Evolutionary conservation across 352 stramenopile genomes (phyloP).

Genomic region (Phytophthora colocasiae): DNA sequence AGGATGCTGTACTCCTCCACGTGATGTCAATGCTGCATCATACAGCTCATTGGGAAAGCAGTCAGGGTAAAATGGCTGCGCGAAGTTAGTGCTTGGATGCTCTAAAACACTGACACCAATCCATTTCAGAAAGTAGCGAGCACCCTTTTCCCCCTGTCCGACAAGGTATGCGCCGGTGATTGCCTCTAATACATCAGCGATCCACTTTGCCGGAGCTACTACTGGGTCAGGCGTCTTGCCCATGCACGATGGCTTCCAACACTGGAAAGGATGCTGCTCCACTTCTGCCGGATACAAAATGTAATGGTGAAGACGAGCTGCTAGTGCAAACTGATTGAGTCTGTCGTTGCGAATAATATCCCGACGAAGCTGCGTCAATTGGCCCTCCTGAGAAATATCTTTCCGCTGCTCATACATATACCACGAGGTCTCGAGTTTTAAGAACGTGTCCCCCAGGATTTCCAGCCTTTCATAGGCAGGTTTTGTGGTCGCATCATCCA

Average conservation of each 20-base stretch:
- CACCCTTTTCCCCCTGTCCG: conserved; percentile 72
- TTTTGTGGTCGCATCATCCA: conserved; percentile 87
- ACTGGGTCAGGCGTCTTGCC: conserved; percentile 77
- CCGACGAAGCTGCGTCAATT: conserved; percentile 73
- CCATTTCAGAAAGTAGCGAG: conserved; percentile 79
- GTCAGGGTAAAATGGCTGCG: conserved; percentile 66
- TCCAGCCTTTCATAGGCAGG: conserved; percentile 84
- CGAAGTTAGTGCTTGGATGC: conserved; percentile 47
- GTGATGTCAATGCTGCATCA: conserved; percentile 36
- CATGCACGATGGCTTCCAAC: conserved; percentile 91
- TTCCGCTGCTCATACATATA: conserved; percentile 80
- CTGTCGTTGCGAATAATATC: conserved; percentile 91
- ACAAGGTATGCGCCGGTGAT: conserved; percentile 85
- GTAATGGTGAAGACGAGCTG: conserved; percentile 69
- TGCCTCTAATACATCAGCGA: conserved; percentile 85
- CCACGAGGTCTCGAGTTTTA: conserved; percentile 90
- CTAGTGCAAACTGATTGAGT: conserved; percentile 76
- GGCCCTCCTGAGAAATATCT: conserved; percentile 77
- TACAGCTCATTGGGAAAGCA: conserved; percentile 74
- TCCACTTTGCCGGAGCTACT: conserved; percentile 83
- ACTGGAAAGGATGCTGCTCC: conserved; percentile 85
- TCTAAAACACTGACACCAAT: conserved; percentile 72
- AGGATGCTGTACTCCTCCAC: conserved; percentile 24
- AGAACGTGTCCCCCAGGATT: conserved; percentile 84
- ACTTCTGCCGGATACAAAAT: conserved; percentile 83